A percentile compares a stretch with the other conserved stretches of the same genome.
Conservation (phyloP, 495 filamentous ascomycete genomes). For the Letharia columbiana region DNA sequence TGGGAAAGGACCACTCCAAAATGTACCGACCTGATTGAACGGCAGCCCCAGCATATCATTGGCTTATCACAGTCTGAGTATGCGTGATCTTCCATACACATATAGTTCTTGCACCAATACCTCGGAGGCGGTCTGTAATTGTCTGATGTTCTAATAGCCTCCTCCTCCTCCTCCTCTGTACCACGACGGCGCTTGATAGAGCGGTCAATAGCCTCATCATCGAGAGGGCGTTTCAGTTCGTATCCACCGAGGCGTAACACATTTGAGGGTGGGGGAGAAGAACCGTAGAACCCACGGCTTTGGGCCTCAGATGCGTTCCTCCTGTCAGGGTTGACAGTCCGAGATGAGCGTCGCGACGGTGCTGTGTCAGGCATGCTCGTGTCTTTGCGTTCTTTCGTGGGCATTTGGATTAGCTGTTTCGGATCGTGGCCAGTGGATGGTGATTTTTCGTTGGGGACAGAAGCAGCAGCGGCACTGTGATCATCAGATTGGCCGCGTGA, state of each 20-base stretch:
- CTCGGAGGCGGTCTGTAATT: too few relatives aligned
- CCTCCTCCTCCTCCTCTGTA: not conserved
- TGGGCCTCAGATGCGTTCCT: not conserved
- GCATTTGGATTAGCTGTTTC: not conserved
- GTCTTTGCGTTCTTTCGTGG: not conserved
- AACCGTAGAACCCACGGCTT: not conserved
- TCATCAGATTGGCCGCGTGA: not conserved
- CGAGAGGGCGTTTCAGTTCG: not conserved
- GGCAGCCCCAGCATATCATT: conserved; percentile 10
- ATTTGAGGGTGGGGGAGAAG: not conserved
- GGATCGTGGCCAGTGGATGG: not conserved
- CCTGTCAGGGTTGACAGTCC: not conserved
- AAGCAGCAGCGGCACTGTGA: not conserved
- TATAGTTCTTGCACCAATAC: conserved; percentile 3
- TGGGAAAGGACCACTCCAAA: too few relatives aligned
- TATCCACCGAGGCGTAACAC: too few relatives aligned
- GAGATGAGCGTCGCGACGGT: not conserved
- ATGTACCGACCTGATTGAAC: not conserved
- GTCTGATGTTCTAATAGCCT: too few relatives aligned
- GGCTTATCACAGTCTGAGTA: not conserved
- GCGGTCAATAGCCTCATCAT: not conserved
- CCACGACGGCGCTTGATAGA: not conserved
- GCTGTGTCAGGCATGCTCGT: not conserved
- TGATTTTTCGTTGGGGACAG: not conserved
- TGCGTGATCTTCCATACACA: not conserved